phyloP scores from a whole-genome alignment of 2,329 filamentous ascomycete species.

The Fusarium paranaense region DNA sequence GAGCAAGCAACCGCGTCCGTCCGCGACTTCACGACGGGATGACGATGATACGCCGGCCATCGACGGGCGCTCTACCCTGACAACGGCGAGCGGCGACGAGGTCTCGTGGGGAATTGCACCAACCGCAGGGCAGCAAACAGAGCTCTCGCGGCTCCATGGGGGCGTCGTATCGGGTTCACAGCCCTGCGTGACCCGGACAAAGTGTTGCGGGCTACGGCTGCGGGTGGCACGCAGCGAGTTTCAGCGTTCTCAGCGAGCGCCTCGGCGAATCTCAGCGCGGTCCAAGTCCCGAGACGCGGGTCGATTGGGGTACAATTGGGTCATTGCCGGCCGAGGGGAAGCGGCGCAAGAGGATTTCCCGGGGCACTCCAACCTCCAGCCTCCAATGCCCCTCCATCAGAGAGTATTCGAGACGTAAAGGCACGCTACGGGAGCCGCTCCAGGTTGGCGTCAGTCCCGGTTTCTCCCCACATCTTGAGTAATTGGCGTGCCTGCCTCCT shows the following conservation, averaged over 20 bases:
- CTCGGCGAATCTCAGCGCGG: constrained; percentile 2
- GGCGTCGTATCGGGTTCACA: constrained; percentile 34
- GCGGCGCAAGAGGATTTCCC: constrained; percentile 52
- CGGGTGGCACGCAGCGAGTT: background rate
- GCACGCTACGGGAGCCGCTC: constrained; percentile 35
- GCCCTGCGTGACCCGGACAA: constrained; percentile 37
- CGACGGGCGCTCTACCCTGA: constrained; percentile 30
- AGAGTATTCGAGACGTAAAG: background rate
- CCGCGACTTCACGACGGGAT: constrained; percentile 36
- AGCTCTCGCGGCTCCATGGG: constrained; percentile 24
- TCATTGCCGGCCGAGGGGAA: constrained; percentile 45
- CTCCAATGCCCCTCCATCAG: constrained; percentile 11
- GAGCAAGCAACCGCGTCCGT: constrained; percentile 24
- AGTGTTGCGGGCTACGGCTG: background rate
- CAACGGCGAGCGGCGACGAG: constrained; percentile 23
- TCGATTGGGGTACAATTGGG: constrained; percentile 30
- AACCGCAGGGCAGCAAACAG: constrained; percentile 22
- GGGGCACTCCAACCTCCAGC: constrained; percentile 37
- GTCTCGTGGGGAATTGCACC: constrained; percentile 35
- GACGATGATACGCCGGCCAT: constrained; percentile 43
- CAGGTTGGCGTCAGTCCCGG: constrained; percentile 28
- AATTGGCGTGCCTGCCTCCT: constrained; percentile 16
- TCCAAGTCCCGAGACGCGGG: constrained; percentile 27
- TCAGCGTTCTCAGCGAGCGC: background rate
- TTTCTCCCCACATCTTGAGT: constrained; percentile 43